A percentile compares a stretch with the other conserved stretches of the same genome.
These are phyloP conservation scores for Fusarium begoniae DNA, from an alignment of 2,329 filamentous ascomycete species.

Conservation along the genomic window DNA sequence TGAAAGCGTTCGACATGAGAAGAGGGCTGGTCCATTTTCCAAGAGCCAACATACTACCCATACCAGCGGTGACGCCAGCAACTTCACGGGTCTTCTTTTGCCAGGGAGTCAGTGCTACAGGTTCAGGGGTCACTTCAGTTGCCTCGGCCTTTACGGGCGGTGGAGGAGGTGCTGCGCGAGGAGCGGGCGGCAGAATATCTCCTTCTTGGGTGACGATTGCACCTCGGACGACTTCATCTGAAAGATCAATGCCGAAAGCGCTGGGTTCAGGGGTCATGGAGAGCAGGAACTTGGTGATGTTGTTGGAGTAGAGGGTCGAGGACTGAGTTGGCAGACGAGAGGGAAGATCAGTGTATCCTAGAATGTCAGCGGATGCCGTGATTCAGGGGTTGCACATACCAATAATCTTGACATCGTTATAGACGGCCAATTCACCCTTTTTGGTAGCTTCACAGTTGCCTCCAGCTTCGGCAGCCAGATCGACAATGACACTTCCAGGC, in stretches of 20 bases:
- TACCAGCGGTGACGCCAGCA: slow-evolving; percentile 76
- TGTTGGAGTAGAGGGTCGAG: slow-evolving; percentile 91
- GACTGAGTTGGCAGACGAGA: slow-evolving; percentile 88
- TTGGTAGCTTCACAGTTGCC: slow-evolving; percentile 88
- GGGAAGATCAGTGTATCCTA: slow-evolving; percentile 85
- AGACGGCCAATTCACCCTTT: slow-evolving; percentile 73
- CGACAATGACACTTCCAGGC: slow-evolving; percentile 87
- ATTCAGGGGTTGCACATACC: slow-evolving; percentile 56
- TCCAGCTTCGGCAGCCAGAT: slow-evolving; percentile 86
- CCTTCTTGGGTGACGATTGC: slow-evolving; percentile 85
- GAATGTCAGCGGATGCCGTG: slow-evolving; percentile 31
- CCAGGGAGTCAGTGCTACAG: slow-evolving; percentile 80
- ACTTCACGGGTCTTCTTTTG: slow-evolving; percentile 83
- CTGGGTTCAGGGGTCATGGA: slow-evolving; percentile 83
- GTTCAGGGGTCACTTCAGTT: slow-evolving; percentile 59
- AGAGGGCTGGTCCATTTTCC: slow-evolving; percentile 83
- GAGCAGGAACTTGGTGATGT: slow-evolving; percentile 87
- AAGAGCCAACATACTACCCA: slow-evolving; percentile 78
- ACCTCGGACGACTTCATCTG: slow-evolving; percentile 86
- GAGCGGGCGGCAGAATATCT: slow-evolving; percentile 77
- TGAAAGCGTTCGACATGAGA: slow-evolving; percentile 90
- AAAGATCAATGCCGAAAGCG: slow-evolving; percentile 80
- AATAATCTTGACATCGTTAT: slow-evolving; percentile 85
- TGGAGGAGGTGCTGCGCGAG: slow-evolving; percentile 70
- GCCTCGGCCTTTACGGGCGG: slow-evolving; percentile 55